phyloP scores from a whole-genome alignment of 495 filamentous ascomycete species.

The Penicillium coprophilum region DNA sequence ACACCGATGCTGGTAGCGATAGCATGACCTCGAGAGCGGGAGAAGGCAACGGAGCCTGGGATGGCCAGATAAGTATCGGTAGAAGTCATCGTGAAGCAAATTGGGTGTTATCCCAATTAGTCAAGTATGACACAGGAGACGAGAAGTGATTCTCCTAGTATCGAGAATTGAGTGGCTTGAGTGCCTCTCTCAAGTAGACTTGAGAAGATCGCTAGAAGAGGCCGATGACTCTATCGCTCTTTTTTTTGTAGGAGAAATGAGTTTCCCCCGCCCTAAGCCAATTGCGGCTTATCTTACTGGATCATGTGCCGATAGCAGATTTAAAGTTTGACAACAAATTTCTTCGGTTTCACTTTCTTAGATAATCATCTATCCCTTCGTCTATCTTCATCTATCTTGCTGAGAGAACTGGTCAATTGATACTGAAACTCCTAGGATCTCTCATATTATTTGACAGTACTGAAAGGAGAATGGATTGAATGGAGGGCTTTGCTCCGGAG shows the following conservation, averaged over 20 bases:
- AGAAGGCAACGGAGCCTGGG: slow-evolving; percentile 54
- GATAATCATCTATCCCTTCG: slow-evolving; percentile 46
- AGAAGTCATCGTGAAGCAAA: slow-evolving; percentile 35
- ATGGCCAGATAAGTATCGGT: slow-evolving; percentile 46
- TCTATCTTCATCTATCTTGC: not conserved
- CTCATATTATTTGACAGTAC: not conserved
- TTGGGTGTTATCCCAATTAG: slow-evolving; percentile 16
- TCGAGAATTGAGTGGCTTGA: slow-evolving; percentile 25
- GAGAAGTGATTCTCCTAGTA: slow-evolving; percentile 19
- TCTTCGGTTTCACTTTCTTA: slow-evolving; percentile 27
- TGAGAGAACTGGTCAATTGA: not conserved
- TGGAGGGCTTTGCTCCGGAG: not conserved
- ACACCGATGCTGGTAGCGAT: slow-evolving; percentile 55
- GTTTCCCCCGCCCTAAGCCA: slow-evolving; percentile 32
- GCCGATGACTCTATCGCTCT: slow-evolving; percentile 27
- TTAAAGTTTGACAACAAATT: slow-evolving; percentile 6
- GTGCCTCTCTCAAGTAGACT: slow-evolving; percentile 34
- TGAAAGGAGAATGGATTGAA: not conserved
- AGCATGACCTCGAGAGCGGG: slow-evolving; percentile 51
- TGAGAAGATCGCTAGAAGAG: slow-evolving; percentile 26
- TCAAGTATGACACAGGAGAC: slow-evolving; percentile 14
- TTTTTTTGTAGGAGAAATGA: slow-evolving; percentile 24
- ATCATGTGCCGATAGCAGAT: slow-evolving; percentile 25
- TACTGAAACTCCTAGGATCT: not conserved
- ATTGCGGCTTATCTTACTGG: slow-evolving; percentile 25